Evolutionary conservation across 176 grass and related monocot species (phyloP), one percentile per base, ranked within the genome.

Genomic region (Eleusine indica): DNA sequence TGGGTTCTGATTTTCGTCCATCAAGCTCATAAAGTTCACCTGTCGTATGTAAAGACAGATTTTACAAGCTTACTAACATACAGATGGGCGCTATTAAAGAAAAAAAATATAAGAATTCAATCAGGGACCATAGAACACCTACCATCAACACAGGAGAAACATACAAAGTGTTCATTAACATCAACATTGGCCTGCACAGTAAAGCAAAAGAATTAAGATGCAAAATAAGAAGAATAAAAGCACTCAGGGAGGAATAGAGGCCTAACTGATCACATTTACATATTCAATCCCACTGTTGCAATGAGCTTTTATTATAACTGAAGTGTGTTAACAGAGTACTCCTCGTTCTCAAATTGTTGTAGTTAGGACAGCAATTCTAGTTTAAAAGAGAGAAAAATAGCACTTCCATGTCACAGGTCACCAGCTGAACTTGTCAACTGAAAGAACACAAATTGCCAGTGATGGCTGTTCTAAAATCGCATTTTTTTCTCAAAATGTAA

Each of bases 141-240:
- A 99, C 96, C 96, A 87, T 99, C 96, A 84, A 96, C 87, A 89
- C 93, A 98, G 39, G 96, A 94, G 83, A 96, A 98, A 83, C 96
- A 98, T 75, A 96, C 91, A 87, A 94, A 98, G 84, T 98, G 96
- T 71, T 96, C 91, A 32, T 92, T 81, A 19, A 98, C 96, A 70
- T 95, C 83, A 76, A 89, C 83, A 87, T 79, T 92, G 37, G 85
- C 89, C 96, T 98, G 82, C 74, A 83, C 7, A 76, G 60, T 73
- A 49, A 83, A 46, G 68, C 13, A 85, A 54, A 63, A 53, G 21
- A 52, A 40, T 61, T 83, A 65, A 21, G 35, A 85, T 54, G 22
- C 22, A 67, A 57, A 71, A 77, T 30, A 64, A 14, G 22, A 64
- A 10, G 56, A 37, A 51, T 28, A 62, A 44, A 22, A 89, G 71